Percentiles rank a stretch among this genome's conserved stretches.
Conservation (phyloP, 2,329 filamentous ascomycete genomes). For the Ophiostoma quercus region DNA sequence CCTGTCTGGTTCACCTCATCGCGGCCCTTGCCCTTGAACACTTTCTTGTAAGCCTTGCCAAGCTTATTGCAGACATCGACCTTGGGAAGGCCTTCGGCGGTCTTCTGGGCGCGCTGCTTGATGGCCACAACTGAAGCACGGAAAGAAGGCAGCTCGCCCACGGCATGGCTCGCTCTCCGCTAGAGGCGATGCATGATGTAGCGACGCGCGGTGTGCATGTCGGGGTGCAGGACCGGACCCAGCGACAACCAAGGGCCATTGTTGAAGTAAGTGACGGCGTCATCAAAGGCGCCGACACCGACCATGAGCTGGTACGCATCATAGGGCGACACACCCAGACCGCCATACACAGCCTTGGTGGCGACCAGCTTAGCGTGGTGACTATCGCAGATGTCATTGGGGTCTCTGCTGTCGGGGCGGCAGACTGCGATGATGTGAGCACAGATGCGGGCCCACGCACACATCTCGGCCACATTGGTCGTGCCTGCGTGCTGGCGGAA, state of each 20-base stretch:
- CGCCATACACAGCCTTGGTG: neutral
- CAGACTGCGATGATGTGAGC: neutral
- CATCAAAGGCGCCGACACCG: neutral
- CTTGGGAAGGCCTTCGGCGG: neutral
- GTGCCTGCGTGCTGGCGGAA: conserved; percentile 23
- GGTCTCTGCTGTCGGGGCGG: neutral
- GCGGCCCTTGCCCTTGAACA: neutral
- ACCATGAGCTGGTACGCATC: conserved; percentile 21
- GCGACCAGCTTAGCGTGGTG: neutral
- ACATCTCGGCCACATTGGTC: conserved; percentile 10
- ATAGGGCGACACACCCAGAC: neutral
- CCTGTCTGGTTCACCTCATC: neutral
- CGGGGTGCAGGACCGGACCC: neutral
- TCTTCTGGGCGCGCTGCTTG: neutral
- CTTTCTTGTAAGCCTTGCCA: neutral
- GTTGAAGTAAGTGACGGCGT: neutral
- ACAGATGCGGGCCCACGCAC: conserved; percentile 16
- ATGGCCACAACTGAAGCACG: neutral
- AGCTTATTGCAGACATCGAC: neutral
- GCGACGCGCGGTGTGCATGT: neutral
- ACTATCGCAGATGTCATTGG: neutral
- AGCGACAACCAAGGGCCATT: neutral
- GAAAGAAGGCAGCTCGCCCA: neutral
- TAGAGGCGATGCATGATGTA: neutral
- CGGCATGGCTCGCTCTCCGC: neutral